A percentile compares a stretch with the other conserved stretches of the same genome.
Conservation (phyloP, 495 filamentous ascomycete species). For the Aspergillus egyptiacus region DNA sequence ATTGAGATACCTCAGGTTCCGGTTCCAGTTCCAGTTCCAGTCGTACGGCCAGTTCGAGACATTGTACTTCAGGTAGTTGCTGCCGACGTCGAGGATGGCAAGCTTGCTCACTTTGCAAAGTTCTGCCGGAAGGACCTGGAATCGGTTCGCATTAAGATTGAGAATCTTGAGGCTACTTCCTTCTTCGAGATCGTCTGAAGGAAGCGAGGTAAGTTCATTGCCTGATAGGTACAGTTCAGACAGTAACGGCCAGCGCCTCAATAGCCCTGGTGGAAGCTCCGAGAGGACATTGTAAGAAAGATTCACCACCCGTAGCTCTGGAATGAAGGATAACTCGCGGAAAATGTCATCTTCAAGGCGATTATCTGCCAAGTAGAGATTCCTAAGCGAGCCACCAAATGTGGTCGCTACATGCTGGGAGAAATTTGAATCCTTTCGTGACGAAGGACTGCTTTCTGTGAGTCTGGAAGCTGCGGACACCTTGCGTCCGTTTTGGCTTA, state of each 20-base stretch:
- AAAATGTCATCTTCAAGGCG: slow-evolving; percentile 89
- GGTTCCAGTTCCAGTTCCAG: slow-evolving; percentile 99
- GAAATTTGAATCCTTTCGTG: slow-evolving; percentile 83
- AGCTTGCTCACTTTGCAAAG: slow-evolving; percentile 90
- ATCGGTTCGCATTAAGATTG: slow-evolving; percentile 95
- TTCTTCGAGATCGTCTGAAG: slow-evolving; percentile 91
- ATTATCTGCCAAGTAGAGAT: slow-evolving; percentile 90
- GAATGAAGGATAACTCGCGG: slow-evolving; percentile 75
- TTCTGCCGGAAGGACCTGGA: slow-evolving; percentile 92
- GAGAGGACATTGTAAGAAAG: slow-evolving; percentile 91
- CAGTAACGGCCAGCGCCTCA: slow-evolving; percentile 80
- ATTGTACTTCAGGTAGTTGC: slow-evolving; percentile 97
- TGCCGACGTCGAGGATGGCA: slow-evolving; percentile 86
- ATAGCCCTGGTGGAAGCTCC: slow-evolving; percentile 81
- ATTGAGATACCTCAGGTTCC: slow-evolving; percentile 89
- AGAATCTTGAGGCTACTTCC: slow-evolving; percentile 78
- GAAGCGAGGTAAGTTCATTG: slow-evolving; percentile 85
- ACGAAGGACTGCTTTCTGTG: slow-evolving; percentile 56
- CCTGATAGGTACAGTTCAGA: slow-evolving; percentile 92
- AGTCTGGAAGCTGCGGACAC: slow-evolving; percentile 70
- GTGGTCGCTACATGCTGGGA: slow-evolving; percentile 69
- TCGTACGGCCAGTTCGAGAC: slow-evolving; percentile 99
- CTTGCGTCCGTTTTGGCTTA: slow-evolving; percentile 70
- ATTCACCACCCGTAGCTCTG: slow-evolving; percentile 84
- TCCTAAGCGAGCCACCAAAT: slow-evolving; percentile 75